Base-by-base conservation (phyloP, 805 yeast genomes). In the Kurtzmaniella cleridarum region DNA sequence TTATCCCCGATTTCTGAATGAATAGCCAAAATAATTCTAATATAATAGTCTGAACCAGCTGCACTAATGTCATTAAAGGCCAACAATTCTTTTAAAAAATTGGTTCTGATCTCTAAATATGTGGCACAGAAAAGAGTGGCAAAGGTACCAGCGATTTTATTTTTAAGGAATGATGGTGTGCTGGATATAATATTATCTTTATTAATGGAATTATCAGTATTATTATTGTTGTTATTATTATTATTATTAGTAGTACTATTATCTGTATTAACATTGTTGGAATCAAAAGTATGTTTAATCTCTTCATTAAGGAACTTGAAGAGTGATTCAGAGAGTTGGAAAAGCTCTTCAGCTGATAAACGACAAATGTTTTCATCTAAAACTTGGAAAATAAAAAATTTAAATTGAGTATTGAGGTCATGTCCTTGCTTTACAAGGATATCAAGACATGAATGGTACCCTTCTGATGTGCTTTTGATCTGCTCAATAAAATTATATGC, bases 1-100 rank as follows among this genome's bases (percentile, higher is more conserved):
- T 85, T 93, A 58, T 93, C 98, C 27, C 95, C 98, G 49, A 93
- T 88, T 61, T 90, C 96, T 23, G 81, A 81, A 58, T 93, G 97
- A 43, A 93, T 78, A 24, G 84, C 76, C 32, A 79, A 60, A 42
- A 89, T 65, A 6, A 88, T 75, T 53, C 96, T 75, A 29, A 83
- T 60, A 58, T 84, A 89, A 59, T 85, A 77, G 54, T 90, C 97
- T 9, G 73, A 56, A 48, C 75, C 76, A 38, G 76, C 45, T 30
- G 48, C 44, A 27, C 50, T 45, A 43, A 43, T 43, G 20, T 53
- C 45, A 16, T 51, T 43, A 13, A 57, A 41, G 20, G 35, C 35
- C 34, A 60, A 45, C 45, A 66, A 51, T 11, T 57, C 62, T 38
- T 57, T 57, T 40, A 68, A 47, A 41, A 65, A 66, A 26, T 45